Base-by-base conservation (phyloP, 225 moss, liverwort and hornwort genomes). In the Pleurozium schreberi region DNA sequence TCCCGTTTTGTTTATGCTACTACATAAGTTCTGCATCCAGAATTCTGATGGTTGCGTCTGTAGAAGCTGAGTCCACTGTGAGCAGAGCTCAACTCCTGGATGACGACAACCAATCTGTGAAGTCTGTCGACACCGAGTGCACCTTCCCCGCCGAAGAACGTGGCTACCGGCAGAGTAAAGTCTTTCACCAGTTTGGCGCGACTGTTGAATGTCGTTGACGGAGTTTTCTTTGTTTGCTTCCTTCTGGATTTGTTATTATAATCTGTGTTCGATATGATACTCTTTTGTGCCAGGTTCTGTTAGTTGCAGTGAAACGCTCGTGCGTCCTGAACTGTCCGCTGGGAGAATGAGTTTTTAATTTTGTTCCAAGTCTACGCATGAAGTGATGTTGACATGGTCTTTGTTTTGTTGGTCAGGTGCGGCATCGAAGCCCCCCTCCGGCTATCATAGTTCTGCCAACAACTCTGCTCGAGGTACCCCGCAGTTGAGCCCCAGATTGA, bases 401-500 rank as follows among this genome's bases (percentile, higher is more conserved):
- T 49, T 81, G 2, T 31, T 52, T 81, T 27, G 30, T 81, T 34
- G 11, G 8, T 71, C 81, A 88, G 87, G 89, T 74, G 76, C 91
- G 83, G 73, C 89, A 38, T 87, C 86, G 10, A 94, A 85, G 76
- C 93, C 91, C n/a, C 88, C 89, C 42, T 88, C 91, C 45, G 78
- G 90, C 66, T 90, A 82, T 76, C 90, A 88, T 3, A 90, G 84
- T 74, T 91, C 91, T 75, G 89, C 87, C 19, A 85, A 92, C 40
- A 92, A 88, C 76, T 91, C 92, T 89, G 88, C 87, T 52, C 90
- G 89, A 21, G 82, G 93, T 61, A 84, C 92, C n/a, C 88, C 88
- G 23, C 88, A 91, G 38, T 87, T 95, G 83, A 93, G 94, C 52
- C 94, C 95, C 65, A 92, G 94, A 69, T 75, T 95, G 63, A 89